These are phyloP conservation scores for Auricularia cornea DNA, from an alignment of 768 basidiomycete genomes.

Conservation along the genomic window DNA sequence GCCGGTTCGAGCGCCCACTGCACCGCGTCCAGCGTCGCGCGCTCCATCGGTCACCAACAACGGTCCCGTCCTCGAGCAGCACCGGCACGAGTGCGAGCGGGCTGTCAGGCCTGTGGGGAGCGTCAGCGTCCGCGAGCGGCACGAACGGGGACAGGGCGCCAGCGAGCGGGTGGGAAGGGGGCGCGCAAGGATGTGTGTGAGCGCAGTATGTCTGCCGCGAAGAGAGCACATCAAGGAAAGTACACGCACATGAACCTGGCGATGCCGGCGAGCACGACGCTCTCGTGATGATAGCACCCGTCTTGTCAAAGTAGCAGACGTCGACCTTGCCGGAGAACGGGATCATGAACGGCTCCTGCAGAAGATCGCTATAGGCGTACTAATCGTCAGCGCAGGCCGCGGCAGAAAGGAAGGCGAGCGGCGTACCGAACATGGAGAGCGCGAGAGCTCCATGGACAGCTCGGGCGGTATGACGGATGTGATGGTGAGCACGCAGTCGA, in stretches of 20 bases:
- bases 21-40: constrained; percentile 85
- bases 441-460: constrained; percentile 97
- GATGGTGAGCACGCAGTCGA: constrained; percentile 94
- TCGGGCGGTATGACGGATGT: constrained; percentile 98
- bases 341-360: constrained; percentile 98
- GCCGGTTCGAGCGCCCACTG: constrained; percentile 67
- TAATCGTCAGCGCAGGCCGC: no score
- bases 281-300: constrained; percentile 97
- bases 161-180: no score
- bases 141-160: no score
- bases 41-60: constrained; percentile 99
- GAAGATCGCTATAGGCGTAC: constrained; percentile 97
- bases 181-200: no score
- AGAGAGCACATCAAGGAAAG: background rate
- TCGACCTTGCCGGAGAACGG: constrained; percentile 93
- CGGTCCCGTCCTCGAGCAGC: constrained; percentile 82
- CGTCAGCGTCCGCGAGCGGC: no score
- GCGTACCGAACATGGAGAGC: constrained; percentile 81
- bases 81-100: constrained; percentile 68
- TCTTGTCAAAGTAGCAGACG: constrained; percentile 99
- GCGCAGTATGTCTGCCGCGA: no score
- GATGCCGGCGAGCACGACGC: constrained; percentile 89
- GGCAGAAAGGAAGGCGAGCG: no score
- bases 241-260: constrained; percentile 83
- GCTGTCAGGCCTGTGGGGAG: constrained; percentile 47